Percentiles rank a stretch among this genome's conserved stretches.
phyloP scores from a whole-genome alignment of 2,329 filamentous ascomycete species.

The Pseudopyrenochaeta lycopersici region DNA sequence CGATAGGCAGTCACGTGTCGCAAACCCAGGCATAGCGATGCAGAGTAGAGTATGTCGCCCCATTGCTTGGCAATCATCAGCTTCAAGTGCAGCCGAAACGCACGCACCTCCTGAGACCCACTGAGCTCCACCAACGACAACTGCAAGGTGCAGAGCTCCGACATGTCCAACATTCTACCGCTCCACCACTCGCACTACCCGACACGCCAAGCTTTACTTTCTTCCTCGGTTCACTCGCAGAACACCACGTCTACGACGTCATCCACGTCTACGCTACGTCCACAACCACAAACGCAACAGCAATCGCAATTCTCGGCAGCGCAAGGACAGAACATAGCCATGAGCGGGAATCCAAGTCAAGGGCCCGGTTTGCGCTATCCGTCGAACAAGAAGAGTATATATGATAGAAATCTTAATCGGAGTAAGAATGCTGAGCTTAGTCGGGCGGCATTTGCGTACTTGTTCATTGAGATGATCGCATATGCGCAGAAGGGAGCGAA shows the following conservation, averaged over 20 bases:
- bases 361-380: constrained; percentile 78
- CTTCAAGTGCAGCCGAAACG: not conserved
- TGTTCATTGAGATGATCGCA: constrained; percentile 95
- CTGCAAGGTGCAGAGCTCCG: constrained; percentile 5
- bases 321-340: constrained; percentile 24
- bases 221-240: constrained; percentile 6
- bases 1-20: no score
- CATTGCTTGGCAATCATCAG: not conserved
- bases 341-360: constrained; percentile 36
- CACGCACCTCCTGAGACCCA: constrained; percentile 1
- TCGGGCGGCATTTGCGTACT: constrained; percentile 91
- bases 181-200: constrained; percentile 18
- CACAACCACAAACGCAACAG: constrained; percentile 12
- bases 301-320: constrained; percentile 8
- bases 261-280: constrained; percentile 9
- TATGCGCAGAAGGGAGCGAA: constrained; percentile 92
- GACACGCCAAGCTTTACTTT: constrained; percentile 18
- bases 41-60: no score
- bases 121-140: not conserved
- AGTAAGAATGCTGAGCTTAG: constrained; percentile 88
- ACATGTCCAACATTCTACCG: constrained; percentile 35
- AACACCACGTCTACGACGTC: constrained; percentile 4
- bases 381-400: constrained; percentile 95
- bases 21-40: no score
- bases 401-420: constrained; percentile 93